These are phyloP conservation scores for Athelia sp. DNA, from an alignment of 1,284 basidiomycete species.

Conservation along the genomic window DNA sequence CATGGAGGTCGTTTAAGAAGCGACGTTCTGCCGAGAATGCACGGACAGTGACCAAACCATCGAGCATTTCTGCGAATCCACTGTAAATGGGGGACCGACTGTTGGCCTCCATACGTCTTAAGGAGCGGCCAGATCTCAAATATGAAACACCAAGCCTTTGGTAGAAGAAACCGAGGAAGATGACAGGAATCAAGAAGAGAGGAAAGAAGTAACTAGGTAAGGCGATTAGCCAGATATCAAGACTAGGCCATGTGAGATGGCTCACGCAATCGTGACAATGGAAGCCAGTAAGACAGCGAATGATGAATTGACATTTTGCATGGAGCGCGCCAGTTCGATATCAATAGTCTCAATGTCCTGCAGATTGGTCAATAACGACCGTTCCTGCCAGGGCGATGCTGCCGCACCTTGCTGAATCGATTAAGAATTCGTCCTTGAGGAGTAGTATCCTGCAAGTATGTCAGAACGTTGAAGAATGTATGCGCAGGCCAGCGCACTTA, in stretches of 20 bases:
- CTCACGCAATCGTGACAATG: not conserved
- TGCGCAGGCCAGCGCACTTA: slow-evolving; percentile 22
- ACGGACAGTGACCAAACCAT: slow-evolving; percentile 81
- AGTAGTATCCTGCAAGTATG: slow-evolving; percentile 37
- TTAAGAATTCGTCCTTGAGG: slow-evolving; percentile 57
- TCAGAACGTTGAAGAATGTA: slow-evolving; percentile 17
- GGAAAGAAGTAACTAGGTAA: slow-evolving; percentile 58
- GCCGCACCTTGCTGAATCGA: slow-evolving; percentile 53
- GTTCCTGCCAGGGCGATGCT: not conserved
- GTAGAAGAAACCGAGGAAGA: slow-evolving; percentile 59
- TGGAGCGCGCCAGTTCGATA: slow-evolving; percentile 58
- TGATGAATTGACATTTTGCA: slow-evolving; percentile 71
- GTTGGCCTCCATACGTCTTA: slow-evolving; percentile 77
- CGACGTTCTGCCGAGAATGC: slow-evolving; percentile 81
- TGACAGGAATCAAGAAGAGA: slow-evolving; percentile 67
- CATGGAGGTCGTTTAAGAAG: slow-evolving; percentile 74
- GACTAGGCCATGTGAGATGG: slow-evolving; percentile 1
- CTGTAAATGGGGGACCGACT: slow-evolving; percentile 70
- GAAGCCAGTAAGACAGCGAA: slow-evolving; percentile 63
- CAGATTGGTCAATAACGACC: not conserved
- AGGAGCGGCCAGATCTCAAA: slow-evolving; percentile 70
- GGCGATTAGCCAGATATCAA: slow-evolving; percentile 7
- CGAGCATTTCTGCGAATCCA: slow-evolving; percentile 75
- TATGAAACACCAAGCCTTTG: slow-evolving; percentile 68
- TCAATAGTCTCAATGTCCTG: slow-evolving; percentile 80